Base-by-base conservation (phyloP, 2,329 filamentous ascomycete genomes). In the Talaromyces pinophilus region DNA sequence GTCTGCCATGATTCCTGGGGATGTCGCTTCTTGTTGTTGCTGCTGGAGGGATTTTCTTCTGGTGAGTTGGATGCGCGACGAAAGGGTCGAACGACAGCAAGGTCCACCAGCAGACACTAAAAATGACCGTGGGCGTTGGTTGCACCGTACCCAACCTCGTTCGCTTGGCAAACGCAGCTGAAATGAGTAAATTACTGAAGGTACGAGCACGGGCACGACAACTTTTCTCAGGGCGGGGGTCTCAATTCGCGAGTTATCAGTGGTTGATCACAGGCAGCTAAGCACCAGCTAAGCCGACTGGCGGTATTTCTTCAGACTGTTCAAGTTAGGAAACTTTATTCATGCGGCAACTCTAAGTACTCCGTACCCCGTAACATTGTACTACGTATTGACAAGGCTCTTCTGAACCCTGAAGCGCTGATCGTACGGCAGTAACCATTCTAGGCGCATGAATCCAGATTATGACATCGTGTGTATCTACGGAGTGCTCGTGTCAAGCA, bases 81-180 rank as follows among this genome's bases (percentile, higher is more conserved):
- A 38, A 35, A 54, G 1, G n/a, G 10, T 19, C 13, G 44, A 48
- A 48, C 10, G 13, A n/a, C 40, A 28, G 15, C 25, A 28, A 35
- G 5, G 25, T 54, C 50, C 15, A 19, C 17, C 30, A 57, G 54
- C 33, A 57, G 33, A 38, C 54, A 22, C 54, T 22, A 22, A 57
- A 38, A n/a, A 15, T 22, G n/a, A 15, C 6, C 3, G 50, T 52
- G 28, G 50, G 25, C 13, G 22, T 28, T 17, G 48, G 35, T 22
- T n/a, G 19, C 8, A 46, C 30, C 35, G 17, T 48, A 19, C 52
- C 52, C 52, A 55, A 33, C 30, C 17, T 35, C 52, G 17, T 57
- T 35, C 30, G 52, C 54, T 57, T 57, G 54, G 54, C 54, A 40
- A 38, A 57, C 17, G n/a, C 54, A 57, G 30, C 54, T 38, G 54